phyloP scores from a whole-genome alignment of 1,139 yeast genomes.

The Blastobotrys persicus region DNA sequence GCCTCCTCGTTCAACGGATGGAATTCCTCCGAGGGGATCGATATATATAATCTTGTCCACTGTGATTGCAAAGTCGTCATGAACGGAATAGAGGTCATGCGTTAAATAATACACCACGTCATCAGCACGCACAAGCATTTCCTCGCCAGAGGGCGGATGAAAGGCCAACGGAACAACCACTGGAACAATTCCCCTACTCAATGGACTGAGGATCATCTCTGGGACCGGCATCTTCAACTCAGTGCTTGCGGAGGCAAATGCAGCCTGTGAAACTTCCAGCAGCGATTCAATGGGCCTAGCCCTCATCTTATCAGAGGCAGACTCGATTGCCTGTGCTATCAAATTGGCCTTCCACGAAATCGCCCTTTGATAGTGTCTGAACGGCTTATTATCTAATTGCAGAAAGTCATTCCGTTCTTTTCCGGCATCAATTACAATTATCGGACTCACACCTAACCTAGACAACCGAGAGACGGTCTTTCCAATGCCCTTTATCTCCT shows the following conservation, averaged over 20 bases:
- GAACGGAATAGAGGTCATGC: constrained; percentile 26
- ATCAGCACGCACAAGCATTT: constrained; percentile 40
- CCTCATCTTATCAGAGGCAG: constrained; percentile 20
- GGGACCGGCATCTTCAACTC: constrained; percentile 33
- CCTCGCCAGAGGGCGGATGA: constrained; percentile 42
- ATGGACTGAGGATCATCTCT: constrained; percentile 39
- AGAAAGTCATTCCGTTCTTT: constrained; percentile 33
- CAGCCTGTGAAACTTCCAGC: constrained; percentile 31
- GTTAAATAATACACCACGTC: constrained; percentile 40
- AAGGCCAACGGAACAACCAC: constrained; percentile 59
- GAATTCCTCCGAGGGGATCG: constrained; percentile 86
- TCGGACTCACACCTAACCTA: constrained; percentile 49
- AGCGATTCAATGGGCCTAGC: constrained; percentile 39
- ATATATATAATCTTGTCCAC: constrained; percentile 79
- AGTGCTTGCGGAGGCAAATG: constrained; percentile 13
- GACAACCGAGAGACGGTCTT: constrained; percentile 50
- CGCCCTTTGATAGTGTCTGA: constrained; percentile 24
- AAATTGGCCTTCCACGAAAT: constrained; percentile 27
- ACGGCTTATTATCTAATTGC: constrained; percentile 22
- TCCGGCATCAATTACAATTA: constrained; percentile 40
- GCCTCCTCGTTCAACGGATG: constrained; percentile 65
- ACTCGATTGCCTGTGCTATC: constrained; percentile 27
- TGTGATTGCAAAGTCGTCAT: constrained; percentile 30
- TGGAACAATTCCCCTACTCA: constrained; percentile 51
- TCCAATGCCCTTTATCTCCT: constrained; percentile 46